These are phyloP conservation scores for Microdochium trichocladiopsis DNA, from an alignment of 2,329 filamentous ascomycete species.

Conservation along the genomic window DNA sequence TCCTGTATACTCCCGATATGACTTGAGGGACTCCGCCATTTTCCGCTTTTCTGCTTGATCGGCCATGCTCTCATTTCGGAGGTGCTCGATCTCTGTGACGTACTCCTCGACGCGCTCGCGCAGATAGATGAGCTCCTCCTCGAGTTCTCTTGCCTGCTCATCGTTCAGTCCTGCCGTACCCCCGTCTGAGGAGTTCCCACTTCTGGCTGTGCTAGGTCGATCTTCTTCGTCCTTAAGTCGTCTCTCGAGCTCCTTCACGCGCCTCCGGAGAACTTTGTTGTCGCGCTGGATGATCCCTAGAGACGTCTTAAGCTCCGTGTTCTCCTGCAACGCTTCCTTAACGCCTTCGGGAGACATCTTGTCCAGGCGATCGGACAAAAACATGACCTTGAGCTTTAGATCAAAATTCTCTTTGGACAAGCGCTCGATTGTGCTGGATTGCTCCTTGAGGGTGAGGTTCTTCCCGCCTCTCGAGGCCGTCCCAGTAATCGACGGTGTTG, in stretches of 20 bases:
- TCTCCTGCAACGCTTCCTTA: constrained; percentile 97
- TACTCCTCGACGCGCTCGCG: constrained; percentile 82
- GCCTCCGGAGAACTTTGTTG: constrained; percentile 73
- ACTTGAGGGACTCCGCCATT: constrained; percentile 70
- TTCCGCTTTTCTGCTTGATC: constrained; percentile 82
- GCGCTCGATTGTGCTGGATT: constrained; percentile 93
- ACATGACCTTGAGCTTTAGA: constrained; percentile 94
- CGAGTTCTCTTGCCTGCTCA: constrained; percentile 59
- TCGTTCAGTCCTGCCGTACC: constrained; percentile 48
- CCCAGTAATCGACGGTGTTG: constrained; percentile 44
- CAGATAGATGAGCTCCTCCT: constrained; percentile 80
- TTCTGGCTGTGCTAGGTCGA: constrained; percentile 52
- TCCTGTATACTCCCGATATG: constrained; percentile 36
- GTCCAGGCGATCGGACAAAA: constrained; percentile 86
- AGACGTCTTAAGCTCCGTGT: constrained; percentile 89
- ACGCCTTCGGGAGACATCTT: constrained; percentile 93
- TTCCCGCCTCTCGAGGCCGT: constrained; percentile 52
- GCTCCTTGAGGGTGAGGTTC: constrained; percentile 87
- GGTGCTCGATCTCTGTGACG: constrained; percentile 73
- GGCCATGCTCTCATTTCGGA: constrained; percentile 69
- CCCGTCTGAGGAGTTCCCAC: constrained; percentile 49
- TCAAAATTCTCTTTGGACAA: constrained; percentile 98
- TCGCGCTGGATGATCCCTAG: constrained; percentile 86
- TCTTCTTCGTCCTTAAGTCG: constrained; percentile 62
- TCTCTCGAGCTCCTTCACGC: constrained; percentile 81